A percentile compares a stretch with the other conserved stretches of the same genome.
These are phyloP conservation scores for Ambrosia trifida DNA, from an alignment of 129 eudicot genomes.

Conservation along the genomic window DNA sequence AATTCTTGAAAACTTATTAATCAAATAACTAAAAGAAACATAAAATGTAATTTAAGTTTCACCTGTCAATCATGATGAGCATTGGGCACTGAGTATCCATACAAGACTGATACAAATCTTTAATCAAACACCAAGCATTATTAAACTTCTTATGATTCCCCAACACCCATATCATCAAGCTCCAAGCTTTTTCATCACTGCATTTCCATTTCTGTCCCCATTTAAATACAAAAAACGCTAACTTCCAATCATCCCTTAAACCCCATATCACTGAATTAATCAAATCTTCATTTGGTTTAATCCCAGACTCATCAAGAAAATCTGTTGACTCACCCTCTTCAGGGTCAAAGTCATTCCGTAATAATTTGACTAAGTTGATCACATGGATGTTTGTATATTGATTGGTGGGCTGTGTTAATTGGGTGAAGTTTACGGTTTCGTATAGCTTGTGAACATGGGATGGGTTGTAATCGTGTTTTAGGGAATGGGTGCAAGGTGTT, in stretches of 20 bases:
- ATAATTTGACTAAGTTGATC: slow-evolving; percentile 38
- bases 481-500: slow-evolving; percentile 45
- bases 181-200: slow-evolving; percentile 47
- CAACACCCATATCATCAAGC: slow-evolving; percentile 83
- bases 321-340: slow-evolving; percentile 50
- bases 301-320: slow-evolving; percentile 59
- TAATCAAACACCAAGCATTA: slow-evolving; percentile 84
- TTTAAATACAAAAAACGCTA: slow-evolving; percentile 65
- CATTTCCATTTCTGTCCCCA: slow-evolving; percentile 81
- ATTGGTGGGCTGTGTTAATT: slow-evolving; percentile 2
- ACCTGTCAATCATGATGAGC: slow-evolving; percentile 86
- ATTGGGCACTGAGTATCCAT: slow-evolving; percentile 66
- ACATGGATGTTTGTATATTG: slow-evolving; percentile 26
- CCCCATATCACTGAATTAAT: slow-evolving; percentile 63
- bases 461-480: slow-evolving; percentile 5
- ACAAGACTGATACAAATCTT: slow-evolving; percentile 49
- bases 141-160: slow-evolving; percentile 78
- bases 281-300: slow-evolving; percentile 49
- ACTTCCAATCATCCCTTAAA: slow-evolving; percentile 75
- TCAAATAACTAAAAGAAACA: neutral
- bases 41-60: neutral
- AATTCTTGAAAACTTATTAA: no score
- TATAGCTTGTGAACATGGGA: slow-evolving; percentile 10
- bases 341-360: slow-evolving; percentile 29
- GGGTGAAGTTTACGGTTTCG: slow-evolving; percentile 43